Base-by-base conservation (phyloP, 108 stramenopile species). In the Bacterosira constricta region DNA sequence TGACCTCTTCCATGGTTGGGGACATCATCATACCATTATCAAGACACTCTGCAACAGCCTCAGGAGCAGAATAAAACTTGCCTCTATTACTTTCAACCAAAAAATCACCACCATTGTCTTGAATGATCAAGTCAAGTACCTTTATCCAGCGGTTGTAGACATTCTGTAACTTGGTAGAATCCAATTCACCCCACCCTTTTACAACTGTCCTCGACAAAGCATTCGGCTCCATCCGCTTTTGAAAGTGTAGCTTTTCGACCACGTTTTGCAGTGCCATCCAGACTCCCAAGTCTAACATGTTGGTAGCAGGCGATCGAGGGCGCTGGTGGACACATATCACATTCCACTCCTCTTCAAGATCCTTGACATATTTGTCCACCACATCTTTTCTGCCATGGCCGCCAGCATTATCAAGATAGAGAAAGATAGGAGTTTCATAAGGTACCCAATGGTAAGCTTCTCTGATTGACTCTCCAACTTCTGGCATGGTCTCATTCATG, bases 371-470 rank as follows among this genome's bases (percentile, higher is more conserved):
- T 17, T 34, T 10, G 6, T 23, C 50, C 6, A 66, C 29, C n/a
- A 47, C 54, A 13, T 60, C 41, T 5, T 69, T 60, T 4, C 13
- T 69, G 1, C 68, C 67, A 37, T 71, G 80, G 52, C 61, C 36
- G 52, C 67, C 35, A 4, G 80, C 73, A 66, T 71, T 75, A 30
- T 81, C 74, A 45, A 80, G 53, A 13, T 37, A 21, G 12, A 74
- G 49, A 35, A 44, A 61, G n/a, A 80, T 69, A 7, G 13, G 12
- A 4, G 39, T 26, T 1, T 36, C n/a, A 23, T 3, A 0, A 17
- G 44, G 25, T 20, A 69, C 66, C 72, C 72, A 74, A 36, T 46
- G 3, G 44, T 57, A 80, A 0, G 17, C 21, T 2, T 63, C 18
- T 12, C 73, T 55, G 4, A 73, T 18, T 8, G 66, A 42, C 32